These are phyloP conservation scores for Inonotus hispidus DNA, from an alignment of 1,284 basidiomycete genomes.

Conservation along the genomic window DNA sequence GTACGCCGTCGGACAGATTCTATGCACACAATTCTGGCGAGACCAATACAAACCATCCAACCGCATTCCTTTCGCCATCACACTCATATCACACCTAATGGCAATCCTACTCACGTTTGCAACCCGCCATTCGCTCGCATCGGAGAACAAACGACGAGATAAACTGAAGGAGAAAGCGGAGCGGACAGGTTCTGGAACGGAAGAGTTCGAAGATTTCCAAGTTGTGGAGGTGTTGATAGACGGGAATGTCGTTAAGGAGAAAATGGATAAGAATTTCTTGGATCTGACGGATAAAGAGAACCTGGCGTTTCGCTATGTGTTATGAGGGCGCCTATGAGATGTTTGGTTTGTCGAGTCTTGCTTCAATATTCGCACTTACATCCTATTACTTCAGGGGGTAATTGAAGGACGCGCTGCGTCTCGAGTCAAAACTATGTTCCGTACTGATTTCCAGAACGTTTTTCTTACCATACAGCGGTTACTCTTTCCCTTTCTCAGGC, in stretches of 20 bases:
- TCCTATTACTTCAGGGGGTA: too few species aligned
- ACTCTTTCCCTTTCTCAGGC: too few species aligned
- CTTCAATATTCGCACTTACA: too few species aligned
- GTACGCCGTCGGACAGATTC: slow-evolving; percentile 28
- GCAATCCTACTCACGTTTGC: slow-evolving; percentile 23
- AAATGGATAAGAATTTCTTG: slow-evolving; percentile 24
- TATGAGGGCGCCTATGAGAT: slow-evolving; percentile 17
- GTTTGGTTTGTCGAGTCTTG: too few species aligned
- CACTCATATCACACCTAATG: slow-evolving; percentile 22
- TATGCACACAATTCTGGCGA: slow-evolving; percentile 28
- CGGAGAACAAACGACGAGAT: slow-evolving; percentile 27
- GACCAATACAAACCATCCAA: slow-evolving; percentile 24
- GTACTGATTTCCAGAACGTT: too few species aligned
- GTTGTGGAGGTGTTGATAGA: slow-evolving; percentile 24
- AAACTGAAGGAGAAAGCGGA: slow-evolving; percentile 18
- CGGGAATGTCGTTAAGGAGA: slow-evolving; percentile 16
- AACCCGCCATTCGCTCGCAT: slow-evolving; percentile 20
- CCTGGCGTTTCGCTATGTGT: slow-evolving; percentile 25
- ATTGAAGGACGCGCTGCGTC: too few species aligned
- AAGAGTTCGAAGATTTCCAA: slow-evolving; percentile 25
- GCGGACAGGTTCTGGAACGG: slow-evolving; percentile 10
- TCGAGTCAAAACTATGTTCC: too few species aligned
- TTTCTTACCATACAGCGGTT: too few species aligned
- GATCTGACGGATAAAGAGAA: slow-evolving; percentile 28
- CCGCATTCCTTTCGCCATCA: slow-evolving; percentile 26